A percentile compares a stretch with the other conserved stretches of the same genome.
phyloP scores from a whole-genome alignment of 2,329 filamentous ascomycete species.

The Dactylellina haptotyla region DNA sequence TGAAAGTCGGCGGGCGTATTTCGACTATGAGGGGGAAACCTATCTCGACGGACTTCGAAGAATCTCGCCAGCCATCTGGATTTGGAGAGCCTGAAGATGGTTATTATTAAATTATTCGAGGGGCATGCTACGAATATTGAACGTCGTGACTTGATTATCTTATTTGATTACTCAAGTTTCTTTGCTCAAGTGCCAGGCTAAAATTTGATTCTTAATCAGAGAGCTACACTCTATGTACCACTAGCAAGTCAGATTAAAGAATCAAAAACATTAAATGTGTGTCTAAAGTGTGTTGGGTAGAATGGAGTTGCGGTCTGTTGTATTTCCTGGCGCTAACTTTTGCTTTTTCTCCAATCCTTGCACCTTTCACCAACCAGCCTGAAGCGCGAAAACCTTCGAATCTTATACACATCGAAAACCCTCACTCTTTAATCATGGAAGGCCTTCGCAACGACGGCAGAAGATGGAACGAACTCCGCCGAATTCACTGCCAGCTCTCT shows the following conservation, averaged over 20 bases:
- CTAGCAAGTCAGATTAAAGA: too few species aligned
- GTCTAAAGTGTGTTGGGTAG: too few species aligned
- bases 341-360: not conserved
- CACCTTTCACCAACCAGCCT: not conserved
- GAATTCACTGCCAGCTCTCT: slow-evolving; percentile 86
- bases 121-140: too few species aligned
- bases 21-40: not conserved
- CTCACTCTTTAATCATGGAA: slow-evolving; percentile 56
- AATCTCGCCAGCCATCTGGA: not conserved
- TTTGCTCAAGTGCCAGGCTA: too few species aligned
- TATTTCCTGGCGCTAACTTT: not conserved
- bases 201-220: too few species aligned
- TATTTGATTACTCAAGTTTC: too few species aligned
- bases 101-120: not conserved
- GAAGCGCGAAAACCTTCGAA: slow-evolving; percentile 19
- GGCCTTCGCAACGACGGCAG: slow-evolving; percentile 71
- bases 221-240: too few species aligned
- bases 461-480: slow-evolving; percentile 95
- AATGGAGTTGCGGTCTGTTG: slow-evolving; percentile 2
- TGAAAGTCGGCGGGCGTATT: slow-evolving; percentile 32
- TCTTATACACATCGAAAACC: not conserved
- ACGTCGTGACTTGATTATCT: too few species aligned
- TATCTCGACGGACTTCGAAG: slow-evolving; percentile 23
- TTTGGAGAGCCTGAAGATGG: not conserved
- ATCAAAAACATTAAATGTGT: too few species aligned